These are phyloP conservation scores for Melastoma candidum DNA, from an alignment of 441 rosid genomes.

Conservation along the genomic window DNA sequence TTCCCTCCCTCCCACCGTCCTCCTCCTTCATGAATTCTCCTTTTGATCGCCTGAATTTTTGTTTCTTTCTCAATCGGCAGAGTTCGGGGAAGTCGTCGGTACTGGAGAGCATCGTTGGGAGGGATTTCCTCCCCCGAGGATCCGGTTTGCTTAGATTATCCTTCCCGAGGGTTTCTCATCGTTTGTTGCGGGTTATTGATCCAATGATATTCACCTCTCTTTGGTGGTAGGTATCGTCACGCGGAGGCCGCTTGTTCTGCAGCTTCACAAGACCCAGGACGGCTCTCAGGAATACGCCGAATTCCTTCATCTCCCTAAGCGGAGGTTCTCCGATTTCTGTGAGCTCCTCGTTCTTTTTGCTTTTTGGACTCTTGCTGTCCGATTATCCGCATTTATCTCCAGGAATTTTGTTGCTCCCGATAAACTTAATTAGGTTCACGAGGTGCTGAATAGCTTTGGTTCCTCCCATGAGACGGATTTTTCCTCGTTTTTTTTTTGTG, in stretches of 20 bases:
- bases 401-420: too few species aligned
- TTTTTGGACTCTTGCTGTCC: slow-evolving; percentile 6
- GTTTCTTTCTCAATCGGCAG: slow-evolving; percentile 24
- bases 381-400: background rate
- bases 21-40: background rate
- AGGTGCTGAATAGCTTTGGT: too few species aligned
- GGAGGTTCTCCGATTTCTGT: slow-evolving; percentile 64
- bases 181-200: background rate
- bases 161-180: background rate
- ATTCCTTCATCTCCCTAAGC: slow-evolving; percentile 58
- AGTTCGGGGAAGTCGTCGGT: slow-evolving; percentile 90
- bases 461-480: background rate
- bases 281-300: slow-evolving; percentile 66
- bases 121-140: slow-evolving; percentile 86
- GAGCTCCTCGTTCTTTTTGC: background rate
- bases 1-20: background rate
- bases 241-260: slow-evolving; percentile 74
- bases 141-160: slow-evolving; percentile 36
- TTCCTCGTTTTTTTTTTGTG: too few species aligned
- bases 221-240: slow-evolving; percentile 61
- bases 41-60: slow-evolving; percentile 1
- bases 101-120: slow-evolving; percentile 77
- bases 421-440: too few species aligned
- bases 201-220: background rate
- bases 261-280: slow-evolving; percentile 58